These are phyloP conservation scores for Monilinia vaccinii-corymbosi DNA, from an alignment of 2,329 filamentous ascomycete species.

Conservation along the genomic window DNA sequence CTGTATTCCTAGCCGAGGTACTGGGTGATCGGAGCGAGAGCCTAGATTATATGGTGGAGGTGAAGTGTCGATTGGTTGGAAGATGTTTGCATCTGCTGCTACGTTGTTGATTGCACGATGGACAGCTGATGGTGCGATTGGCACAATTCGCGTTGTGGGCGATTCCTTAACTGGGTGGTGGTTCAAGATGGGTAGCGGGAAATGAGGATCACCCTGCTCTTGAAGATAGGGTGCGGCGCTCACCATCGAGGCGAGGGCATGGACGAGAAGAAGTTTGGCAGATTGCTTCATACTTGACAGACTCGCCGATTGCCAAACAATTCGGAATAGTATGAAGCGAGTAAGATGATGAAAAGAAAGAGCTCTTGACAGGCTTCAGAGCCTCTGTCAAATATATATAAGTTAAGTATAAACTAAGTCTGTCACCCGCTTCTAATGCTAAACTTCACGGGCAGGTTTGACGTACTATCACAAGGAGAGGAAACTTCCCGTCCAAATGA, in stretches of 20 bases:
- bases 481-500: not conserved
- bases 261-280: not conserved
- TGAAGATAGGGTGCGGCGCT: not conserved
- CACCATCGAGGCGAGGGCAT: not conserved
- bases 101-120: conserved; percentile 12
- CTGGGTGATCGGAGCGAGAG: conserved; percentile 47
- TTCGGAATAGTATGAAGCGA: not conserved
- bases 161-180: not conserved
- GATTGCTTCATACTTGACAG: not conserved
- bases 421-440: not conserved
- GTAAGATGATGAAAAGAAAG: not conserved
- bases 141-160: conserved; percentile 6
- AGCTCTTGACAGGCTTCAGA: not conserved
- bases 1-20: conserved; percentile 42
- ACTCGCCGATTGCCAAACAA: not conserved
- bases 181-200: not conserved
- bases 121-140: not conserved
- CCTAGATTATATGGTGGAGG: conserved; percentile 41
- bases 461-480: not conserved
- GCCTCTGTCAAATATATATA: not conserved
- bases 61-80: conserved; percentile 45
- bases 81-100: conserved; percentile 37
- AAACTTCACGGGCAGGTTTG: not conserved
- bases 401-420: not conserved
- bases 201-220: not conserved